Percentiles rank a stretch among this genome's conserved stretches.
phyloP scores from a whole-genome alignment of 257 asterid genomes.

The Apocynum venetum region DNA sequence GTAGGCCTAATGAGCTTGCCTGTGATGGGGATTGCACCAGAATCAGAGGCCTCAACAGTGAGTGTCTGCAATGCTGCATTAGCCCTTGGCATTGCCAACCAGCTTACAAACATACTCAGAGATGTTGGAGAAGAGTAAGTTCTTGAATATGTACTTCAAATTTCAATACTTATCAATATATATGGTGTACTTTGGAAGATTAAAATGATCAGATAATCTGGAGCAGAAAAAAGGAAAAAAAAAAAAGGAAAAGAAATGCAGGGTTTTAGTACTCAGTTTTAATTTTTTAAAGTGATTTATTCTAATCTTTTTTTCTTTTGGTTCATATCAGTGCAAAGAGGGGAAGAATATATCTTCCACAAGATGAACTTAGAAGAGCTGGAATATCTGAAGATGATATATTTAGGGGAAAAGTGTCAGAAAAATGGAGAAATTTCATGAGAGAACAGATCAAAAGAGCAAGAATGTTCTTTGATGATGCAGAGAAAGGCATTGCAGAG shows the following conservation, averaged over 20 bases:
- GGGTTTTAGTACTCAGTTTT: too few relatives aligned
- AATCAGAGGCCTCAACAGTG: constrained; percentile 11
- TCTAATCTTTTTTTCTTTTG: neutral
- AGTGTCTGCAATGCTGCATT: constrained; percentile 18
- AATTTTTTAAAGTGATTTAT: too few relatives aligned
- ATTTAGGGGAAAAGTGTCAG: constrained; percentile 16
- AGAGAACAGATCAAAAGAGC: constrained; percentile 14
- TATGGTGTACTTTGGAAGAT: too few relatives aligned
- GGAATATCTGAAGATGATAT: constrained; percentile 14
- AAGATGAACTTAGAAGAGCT: constrained; percentile 14
- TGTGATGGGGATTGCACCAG: constrained; percentile 6
- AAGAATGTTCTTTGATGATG: constrained; percentile 15
- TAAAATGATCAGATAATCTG: too few relatives aligned
- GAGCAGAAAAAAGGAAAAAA: too few relatives aligned
- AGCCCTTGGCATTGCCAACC: constrained; percentile 21
- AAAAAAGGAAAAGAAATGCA: too few relatives aligned
- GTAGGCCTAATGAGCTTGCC: neutral
- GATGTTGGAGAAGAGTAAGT: constrained; percentile 27
- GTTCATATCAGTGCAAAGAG: constrained; percentile 5
- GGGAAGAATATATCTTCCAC: constrained; percentile 24
- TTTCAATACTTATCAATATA: too few relatives aligned
- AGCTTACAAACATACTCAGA: constrained; percentile 19
- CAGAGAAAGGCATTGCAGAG: constrained; percentile 17
- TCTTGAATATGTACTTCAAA: neutral
- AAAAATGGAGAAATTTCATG: constrained; percentile 25